These are phyloP conservation scores for Rhododendron kiyosumense DNA, from an alignment of 148 eudicot species.

Conservation along the genomic window DNA sequence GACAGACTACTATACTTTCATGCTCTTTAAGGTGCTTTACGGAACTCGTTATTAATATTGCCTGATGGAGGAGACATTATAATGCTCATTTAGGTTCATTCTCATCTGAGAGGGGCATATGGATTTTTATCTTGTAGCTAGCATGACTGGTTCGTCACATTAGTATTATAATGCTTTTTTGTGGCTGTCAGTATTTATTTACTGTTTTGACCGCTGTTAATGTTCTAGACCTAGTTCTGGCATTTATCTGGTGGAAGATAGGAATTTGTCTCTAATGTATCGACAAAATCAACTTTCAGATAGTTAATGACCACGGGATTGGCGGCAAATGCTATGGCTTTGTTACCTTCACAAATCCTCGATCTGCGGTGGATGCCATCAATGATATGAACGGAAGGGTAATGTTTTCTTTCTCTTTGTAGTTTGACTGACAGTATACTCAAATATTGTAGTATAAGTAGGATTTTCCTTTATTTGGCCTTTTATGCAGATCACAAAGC, in stretches of 20 bases:
- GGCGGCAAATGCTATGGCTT: conserved; percentile 94
- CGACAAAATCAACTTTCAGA: conserved; percentile 32
- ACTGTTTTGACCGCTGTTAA: not conserved
- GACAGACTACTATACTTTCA: no score
- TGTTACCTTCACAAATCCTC: conserved; percentile 82
- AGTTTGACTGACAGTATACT: not conserved
- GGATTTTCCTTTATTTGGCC: not conserved
- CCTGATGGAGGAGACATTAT: not conserved
- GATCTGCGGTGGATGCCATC: conserved; percentile 77
- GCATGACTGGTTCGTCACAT: not conserved
- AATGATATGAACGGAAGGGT: conserved; percentile 71
- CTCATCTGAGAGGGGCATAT: not conserved
- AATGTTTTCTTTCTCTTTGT: not conserved
- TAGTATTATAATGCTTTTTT: not conserved
- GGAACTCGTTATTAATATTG: not conserved
- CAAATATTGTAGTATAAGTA: not conserved
- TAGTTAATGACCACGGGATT: conserved; percentile 59
- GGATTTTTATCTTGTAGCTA: not conserved
- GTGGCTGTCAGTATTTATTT: not conserved
- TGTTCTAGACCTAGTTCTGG: not conserved
- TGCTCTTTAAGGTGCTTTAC: not conserved
- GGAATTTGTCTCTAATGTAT: not conserved
- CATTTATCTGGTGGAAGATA: not conserved
- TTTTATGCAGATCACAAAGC: conserved; percentile 16
- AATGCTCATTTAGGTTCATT: not conserved